Base-by-base conservation (phyloP, 2,329 filamentous ascomycete species). In the Helminthosporium solani region DNA sequence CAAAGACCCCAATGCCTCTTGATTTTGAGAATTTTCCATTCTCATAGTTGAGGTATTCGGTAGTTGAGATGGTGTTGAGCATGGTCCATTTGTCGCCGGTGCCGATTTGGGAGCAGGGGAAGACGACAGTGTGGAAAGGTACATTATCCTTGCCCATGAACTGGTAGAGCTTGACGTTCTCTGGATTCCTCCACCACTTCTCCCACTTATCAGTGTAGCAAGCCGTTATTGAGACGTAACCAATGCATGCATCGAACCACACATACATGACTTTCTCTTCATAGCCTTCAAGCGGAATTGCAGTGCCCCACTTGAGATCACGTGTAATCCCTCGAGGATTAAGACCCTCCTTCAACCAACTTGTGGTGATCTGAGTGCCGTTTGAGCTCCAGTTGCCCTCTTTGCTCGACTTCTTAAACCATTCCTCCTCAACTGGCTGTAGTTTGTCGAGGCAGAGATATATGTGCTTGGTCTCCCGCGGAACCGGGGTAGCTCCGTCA, bases 131-230 rank as follows among this genome's bases (percentile, higher is more conserved):
- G 74, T 96, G 90, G 77, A 92, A 94, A 6, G 84, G 84, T 14
- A 89, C 87, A 57, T 92, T 91, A 70, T 92, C 88, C 70, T 96
- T 96, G 73, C 91, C 91, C 83, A 96, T 88, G 78, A 96, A 74
- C 35, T 96, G 91, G 71, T 94, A 96, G 11, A 96, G 81, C 64
- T 86, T 82, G 38, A 96, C 90, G 27, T 95, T 79, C 35, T 95
- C 86, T 0, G 90, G 89, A 68, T 95, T 87, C 65, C 87, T 85
- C 91, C 91, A 96, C 91, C 91, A 96, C 64, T 88, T 81, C 75
- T 95, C 85, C 91, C 91, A 96, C 52, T 95, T 79, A 35, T 84
- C 80, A 4, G 90, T 96, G 70, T 95, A 95, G 60, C 84, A 90
- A 54, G 88, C 89, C 1, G 91, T 96, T 58, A 96, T 96, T 1